Conservation (phyloP, 345 rosid genomes). For the Boechera stricta region DNA sequence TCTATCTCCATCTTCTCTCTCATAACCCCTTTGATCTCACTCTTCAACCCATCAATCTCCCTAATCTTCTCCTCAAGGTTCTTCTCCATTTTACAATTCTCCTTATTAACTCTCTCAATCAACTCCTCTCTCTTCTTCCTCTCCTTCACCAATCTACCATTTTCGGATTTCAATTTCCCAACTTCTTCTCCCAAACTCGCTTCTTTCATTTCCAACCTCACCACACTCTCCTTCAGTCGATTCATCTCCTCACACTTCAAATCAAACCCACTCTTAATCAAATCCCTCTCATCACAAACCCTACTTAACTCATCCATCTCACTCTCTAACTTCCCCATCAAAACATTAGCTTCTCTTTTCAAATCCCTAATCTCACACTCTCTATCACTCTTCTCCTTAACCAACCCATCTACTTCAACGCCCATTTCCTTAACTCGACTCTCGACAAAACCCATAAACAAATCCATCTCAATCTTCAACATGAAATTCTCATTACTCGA, state of each 20-base stretch:
- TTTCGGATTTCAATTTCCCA: conserved; percentile 45
- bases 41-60: conserved; percentile 50
- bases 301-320: conserved; percentile 46
- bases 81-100: conserved; percentile 48
- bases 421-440: conserved; percentile 54
- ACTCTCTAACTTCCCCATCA: conserved; percentile 46
- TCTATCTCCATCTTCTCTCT: conserved; percentile 53
- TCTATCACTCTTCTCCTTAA: conserved; percentile 47
- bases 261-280: conserved; percentile 47
- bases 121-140: conserved; percentile 44
- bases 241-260: conserved; percentile 46
- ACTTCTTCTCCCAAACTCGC: conserved; percentile 48
- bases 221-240: conserved; percentile 50
- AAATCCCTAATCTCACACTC: conserved; percentile 53
- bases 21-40: conserved; percentile 42
- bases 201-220: conserved; percentile 50
- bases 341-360: conserved; percentile 50
- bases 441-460: conserved; percentile 55
- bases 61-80: conserved; percentile 41
- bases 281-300: conserved; percentile 61
- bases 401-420: conserved; percentile 40
- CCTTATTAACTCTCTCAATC: conserved; percentile 37
- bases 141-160: conserved; percentile 46
- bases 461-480: conserved; percentile 56
- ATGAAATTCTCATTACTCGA: conserved; percentile 51